Base-by-base conservation (phyloP, 805 yeast genomes). In the Yarrowia deformans region DNA sequence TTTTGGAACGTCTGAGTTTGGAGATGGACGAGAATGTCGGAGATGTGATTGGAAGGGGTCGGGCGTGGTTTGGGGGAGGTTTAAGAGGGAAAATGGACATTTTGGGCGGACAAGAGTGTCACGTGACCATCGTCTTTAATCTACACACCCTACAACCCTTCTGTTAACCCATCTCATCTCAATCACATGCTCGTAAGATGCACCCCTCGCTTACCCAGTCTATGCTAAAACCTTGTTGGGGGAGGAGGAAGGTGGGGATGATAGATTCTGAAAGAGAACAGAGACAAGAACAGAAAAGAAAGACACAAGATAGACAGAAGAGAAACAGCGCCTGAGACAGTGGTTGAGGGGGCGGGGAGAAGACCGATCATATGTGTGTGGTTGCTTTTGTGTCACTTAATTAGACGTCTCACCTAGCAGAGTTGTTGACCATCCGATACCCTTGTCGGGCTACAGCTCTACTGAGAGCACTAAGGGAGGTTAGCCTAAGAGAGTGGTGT, bases 121-220 rank as follows among this genome's bases (percentile, higher is more conserved):
- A 9, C 10, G 18, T 5, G 19, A 39, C 10, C 40, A 10, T 13
- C 40, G 16, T 9, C 16, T 39, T 2, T 2, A 4, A 23, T n/a
- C 4, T 18, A 1, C 18, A 16, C 46, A 8, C 18, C 18, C 19
- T 18, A 5, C 29, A 46, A 45, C 19, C 14, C 16, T 6, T 16
- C 16, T 23, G n/a, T 16, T 12, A 8, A 9, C 14, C 37, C 56
- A n/a, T 5, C 56, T 52, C 56, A 34, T 34, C 56, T 34, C 56
- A 52, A 52, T 54, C 60, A 54, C 60, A 54, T 54, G 60, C 56
- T 50, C 42, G 55, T 49, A 13, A 39, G 32, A 37, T 54, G 60
- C 60, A 54, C 60, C 43, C 58, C 58, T 54, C 58, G 58, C 58
- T 54, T 35, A 37, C 43, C 54, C 39, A 54, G 58, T 37, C 45